Conservation (phyloP, 2,329 filamentous ascomycete genomes). For the Pestalotiopsis sp. region DNA sequence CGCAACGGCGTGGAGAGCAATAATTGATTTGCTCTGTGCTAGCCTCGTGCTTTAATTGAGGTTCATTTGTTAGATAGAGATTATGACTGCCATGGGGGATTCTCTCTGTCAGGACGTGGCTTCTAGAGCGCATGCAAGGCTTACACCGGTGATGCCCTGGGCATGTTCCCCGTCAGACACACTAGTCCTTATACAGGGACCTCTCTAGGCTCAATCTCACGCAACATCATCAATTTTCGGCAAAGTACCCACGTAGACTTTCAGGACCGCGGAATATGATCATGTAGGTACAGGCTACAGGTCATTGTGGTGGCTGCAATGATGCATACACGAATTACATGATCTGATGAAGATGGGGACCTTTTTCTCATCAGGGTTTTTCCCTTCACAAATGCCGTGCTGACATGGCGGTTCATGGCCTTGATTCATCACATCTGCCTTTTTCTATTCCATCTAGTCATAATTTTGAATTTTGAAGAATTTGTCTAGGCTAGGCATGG, state of each 20-base stretch:
- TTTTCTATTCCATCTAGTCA: background rate
- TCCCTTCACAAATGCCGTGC: background rate
- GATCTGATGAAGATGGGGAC: background rate
- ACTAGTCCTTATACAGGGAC: background rate
- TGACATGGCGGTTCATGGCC: background rate
- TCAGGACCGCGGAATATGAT: background rate
- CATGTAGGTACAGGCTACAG: background rate
- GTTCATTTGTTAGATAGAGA: background rate
- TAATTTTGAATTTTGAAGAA: background rate
- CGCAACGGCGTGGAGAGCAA: background rate
- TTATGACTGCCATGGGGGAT: background rate
- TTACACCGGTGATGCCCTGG: constrained; percentile 1
- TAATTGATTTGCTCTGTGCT: background rate
- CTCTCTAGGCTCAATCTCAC: background rate
- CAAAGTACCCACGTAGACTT: background rate
- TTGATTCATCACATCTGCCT: background rate
- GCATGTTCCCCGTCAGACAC: background rate
- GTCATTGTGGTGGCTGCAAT: background rate
- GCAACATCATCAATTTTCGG: background rate
- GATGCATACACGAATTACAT: background rate
- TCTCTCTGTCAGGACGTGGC: too few species aligned
- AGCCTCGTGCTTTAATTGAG: background rate
- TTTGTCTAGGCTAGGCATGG: constrained; percentile 9
- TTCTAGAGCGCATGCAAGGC: background rate
- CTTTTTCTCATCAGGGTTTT: background rate